Conservation (phyloP, 176 grass and related monocot species). For the Canna indica region DNA sequence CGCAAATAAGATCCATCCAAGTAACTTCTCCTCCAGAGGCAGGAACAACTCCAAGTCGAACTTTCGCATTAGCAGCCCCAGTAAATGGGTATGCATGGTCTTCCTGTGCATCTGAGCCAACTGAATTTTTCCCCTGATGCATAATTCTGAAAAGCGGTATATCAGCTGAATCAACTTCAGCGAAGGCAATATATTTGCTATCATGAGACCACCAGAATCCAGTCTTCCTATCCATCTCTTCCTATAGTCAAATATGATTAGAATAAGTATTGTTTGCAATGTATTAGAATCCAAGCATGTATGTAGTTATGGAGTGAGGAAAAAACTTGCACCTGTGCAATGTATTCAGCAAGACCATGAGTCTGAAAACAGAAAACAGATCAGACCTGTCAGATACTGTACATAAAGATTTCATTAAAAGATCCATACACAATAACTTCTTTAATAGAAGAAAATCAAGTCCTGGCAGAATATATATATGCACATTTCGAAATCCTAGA, state of each 20-base stretch:
- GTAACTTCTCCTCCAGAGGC: constrained; percentile 57
- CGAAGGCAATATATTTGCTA: constrained; percentile 77
- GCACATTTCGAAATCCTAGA: neutral
- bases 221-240: constrained; percentile 99
- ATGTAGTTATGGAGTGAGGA: neutral
- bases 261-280: constrained; percentile 3
- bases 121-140: constrained; percentile 91
- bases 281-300: neutral
- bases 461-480: neutral
- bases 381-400: constrained; percentile 47
- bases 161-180: constrained; percentile 83
- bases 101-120: constrained; percentile 81
- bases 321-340: constrained; percentile 63
- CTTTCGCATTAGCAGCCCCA: constrained; percentile 83
- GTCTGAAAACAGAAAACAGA: constrained; percentile 75
- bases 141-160: constrained; percentile 97
- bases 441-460: neutral
- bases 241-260: constrained; percentile 39
- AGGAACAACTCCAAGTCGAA: constrained; percentile 73
- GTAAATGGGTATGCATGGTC: constrained; percentile 95
- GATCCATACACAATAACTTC: neutral
- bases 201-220: constrained; percentile 99
- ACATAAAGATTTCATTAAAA: constrained; percentile 18
- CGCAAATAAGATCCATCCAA: constrained; percentile 96
- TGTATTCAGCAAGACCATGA: constrained; percentile 90